Evolutionary conservation across 1,139 yeast species (phyloP), one percentile per base, ranked within the genome.

Genomic region (Torulaspora pretoriensis): DNA sequence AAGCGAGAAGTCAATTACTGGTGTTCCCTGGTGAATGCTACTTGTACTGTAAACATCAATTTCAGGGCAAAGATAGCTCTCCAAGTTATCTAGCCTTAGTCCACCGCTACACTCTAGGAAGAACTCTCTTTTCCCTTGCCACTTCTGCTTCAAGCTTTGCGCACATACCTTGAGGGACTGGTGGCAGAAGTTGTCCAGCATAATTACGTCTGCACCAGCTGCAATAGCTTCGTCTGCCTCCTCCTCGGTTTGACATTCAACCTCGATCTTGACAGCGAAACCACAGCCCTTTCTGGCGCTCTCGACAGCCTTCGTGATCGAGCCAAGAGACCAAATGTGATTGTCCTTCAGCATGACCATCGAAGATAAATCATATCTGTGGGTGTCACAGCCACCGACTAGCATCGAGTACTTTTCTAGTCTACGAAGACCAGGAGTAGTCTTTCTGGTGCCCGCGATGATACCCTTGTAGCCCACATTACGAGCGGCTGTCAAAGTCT

Each of bases 321-420:
- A 86, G 0, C 97, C 97, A 1, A 94, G 86, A 7, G 96, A 83
- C 77, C 92, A 83, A 42, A 90, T 77, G 63, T 92, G 97, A 67
- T 90, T 90, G 61, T 90, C 97, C 65, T 90, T 90, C 57, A 90
- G 77, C 97, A 90, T 90, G 3, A 90, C 94, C 97, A 90, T 90
- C 3, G 94, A 78, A 42, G 95, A 83, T 53, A 90, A 75, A 63
- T 90, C 97, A 59, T 87, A 88, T 51, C 97, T 74, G 65, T 90
- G 97, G 48, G 95, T 78, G 63, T 90, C 97, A 46, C 88, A 87
- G 7, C 97, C 97, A 22, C 97, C 97, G 9, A 90, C 95, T 32
- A 88, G 70, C 97, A 90, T 90, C 31, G 96, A 83, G 66, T 90
- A 90, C 64, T 90, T 90, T 61, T 92, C 97, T 46, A 90, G 69